Conservation (phyloP, 768 basidiomycete species). For the Termitomyces sp. region DNA sequence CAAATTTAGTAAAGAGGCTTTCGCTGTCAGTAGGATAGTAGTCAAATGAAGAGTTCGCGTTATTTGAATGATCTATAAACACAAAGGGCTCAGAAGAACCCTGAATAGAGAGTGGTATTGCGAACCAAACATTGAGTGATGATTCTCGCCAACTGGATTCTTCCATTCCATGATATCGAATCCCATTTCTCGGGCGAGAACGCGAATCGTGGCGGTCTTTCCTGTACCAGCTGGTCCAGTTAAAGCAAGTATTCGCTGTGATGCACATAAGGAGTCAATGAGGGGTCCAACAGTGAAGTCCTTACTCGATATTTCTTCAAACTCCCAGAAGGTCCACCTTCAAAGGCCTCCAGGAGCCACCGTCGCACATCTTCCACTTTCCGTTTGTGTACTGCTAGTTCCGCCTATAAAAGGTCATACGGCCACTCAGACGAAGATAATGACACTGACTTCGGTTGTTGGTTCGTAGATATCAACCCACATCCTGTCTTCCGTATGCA, state of each 20-base stretch:
- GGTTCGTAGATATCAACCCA: conserved; percentile 68
- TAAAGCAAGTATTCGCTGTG: conserved; percentile 74
- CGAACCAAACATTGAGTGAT: conserved; percentile 17
- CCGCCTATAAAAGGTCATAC: conserved; percentile 35
- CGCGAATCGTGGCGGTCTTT: conserved; percentile 81
- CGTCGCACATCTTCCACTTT: conserved; percentile 75
- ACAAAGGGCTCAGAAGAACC: not conserved
- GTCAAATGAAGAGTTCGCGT: not conserved
- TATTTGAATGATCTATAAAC: not conserved
- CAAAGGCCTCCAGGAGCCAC: conserved; percentile 71
- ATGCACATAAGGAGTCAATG: not conserved
- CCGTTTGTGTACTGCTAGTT: conserved; percentile 72
- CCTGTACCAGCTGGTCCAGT: conserved; percentile 88
- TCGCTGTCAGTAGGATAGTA: conserved; percentile 31
- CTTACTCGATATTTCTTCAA: conserved; percentile 70
- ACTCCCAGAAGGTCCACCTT: conserved; percentile 57
- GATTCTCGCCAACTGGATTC: conserved; percentile 54
- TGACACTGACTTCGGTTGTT: conserved; percentile 38
- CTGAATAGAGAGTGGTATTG: not conserved
- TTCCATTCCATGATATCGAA: conserved; percentile 87
- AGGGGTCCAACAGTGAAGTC: conserved; percentile 7
- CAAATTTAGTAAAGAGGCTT: conserved; percentile 60
- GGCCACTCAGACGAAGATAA: not conserved
- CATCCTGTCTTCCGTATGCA: conserved; percentile 29
- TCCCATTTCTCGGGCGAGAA: conserved; percentile 67